phyloP scores from a whole-genome alignment of 257 asterid genomes.

The Capsicum baccatum region DNA sequence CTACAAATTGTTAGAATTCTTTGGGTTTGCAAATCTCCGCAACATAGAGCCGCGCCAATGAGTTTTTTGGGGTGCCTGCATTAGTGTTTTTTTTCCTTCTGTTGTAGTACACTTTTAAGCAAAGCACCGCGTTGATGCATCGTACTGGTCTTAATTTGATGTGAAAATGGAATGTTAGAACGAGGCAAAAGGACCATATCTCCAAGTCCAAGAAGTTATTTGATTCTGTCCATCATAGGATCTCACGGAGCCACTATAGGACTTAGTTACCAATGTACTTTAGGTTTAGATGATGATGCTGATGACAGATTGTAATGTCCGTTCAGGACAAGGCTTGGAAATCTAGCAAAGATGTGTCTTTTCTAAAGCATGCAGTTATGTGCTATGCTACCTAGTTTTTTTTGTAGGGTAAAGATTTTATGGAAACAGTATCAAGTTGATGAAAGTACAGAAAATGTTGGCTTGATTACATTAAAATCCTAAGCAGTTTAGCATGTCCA shows the following conservation, averaged over 20 bases:
- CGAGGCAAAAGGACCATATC: not conserved
- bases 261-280: not conserved
- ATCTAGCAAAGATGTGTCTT: not conserved
- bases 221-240: not conserved
- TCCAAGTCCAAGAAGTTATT: not conserved
- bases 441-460: not conserved
- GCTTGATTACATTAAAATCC: not conserved
- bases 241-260: not conserved
- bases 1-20: not conserved
- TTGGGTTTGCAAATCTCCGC: not conserved
- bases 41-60: not conserved
- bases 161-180: constrained; percentile 9
- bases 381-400: not conserved
- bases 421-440: not conserved
- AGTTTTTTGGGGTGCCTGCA: not conserved
- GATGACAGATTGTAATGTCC: not conserved
- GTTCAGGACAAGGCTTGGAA: not conserved
- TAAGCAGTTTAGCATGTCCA: not conserved
- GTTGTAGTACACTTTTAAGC: not conserved
- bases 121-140: not conserved
- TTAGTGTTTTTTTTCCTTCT: not conserved
- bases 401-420: too few species aligned
- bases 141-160: not conserved
- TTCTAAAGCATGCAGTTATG: not conserved
- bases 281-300: not conserved